Conservation (phyloP, 495 filamentous ascomycete species). For the Letharia lupina region DNA sequence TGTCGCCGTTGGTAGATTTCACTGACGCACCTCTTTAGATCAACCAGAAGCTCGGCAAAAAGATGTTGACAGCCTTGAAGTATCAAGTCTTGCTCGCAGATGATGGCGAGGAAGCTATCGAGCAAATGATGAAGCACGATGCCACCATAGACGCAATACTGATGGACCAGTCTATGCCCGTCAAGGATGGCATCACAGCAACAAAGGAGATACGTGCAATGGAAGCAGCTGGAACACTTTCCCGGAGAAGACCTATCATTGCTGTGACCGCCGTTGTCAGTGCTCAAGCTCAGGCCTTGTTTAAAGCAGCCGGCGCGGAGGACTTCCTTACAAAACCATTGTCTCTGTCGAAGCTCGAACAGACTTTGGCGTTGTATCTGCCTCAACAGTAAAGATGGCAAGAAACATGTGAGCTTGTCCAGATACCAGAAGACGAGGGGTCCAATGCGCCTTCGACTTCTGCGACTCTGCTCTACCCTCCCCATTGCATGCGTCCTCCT, state of each 20-base stretch:
- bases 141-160: constrained; percentile 28
- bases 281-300: constrained; percentile 35
- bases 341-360: constrained; percentile 33
- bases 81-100: constrained; percentile 37
- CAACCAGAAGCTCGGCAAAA: constrained; percentile 28
- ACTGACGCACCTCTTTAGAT: constrained; percentile 19
- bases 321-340: constrained; percentile 45
- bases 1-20: background rate
- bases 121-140: constrained; percentile 37
- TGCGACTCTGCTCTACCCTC: background rate
- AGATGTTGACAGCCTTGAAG: constrained; percentile 24
- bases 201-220: constrained; percentile 27
- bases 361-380: constrained; percentile 14
- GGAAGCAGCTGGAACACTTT: constrained; percentile 20
- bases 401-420: background rate
- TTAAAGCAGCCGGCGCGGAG: constrained; percentile 38
- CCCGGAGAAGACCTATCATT: constrained; percentile 33
- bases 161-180: constrained; percentile 29
- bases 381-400: background rate
- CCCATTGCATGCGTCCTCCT: background rate
- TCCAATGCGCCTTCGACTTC: background rate
- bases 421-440: background rate
- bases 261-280: constrained; percentile 43
- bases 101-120: constrained; percentile 51
- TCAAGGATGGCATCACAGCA: constrained; percentile 26